Base-by-base conservation (phyloP, 805 yeast genomes). In the Ogataea nitratoaversa region DNA sequence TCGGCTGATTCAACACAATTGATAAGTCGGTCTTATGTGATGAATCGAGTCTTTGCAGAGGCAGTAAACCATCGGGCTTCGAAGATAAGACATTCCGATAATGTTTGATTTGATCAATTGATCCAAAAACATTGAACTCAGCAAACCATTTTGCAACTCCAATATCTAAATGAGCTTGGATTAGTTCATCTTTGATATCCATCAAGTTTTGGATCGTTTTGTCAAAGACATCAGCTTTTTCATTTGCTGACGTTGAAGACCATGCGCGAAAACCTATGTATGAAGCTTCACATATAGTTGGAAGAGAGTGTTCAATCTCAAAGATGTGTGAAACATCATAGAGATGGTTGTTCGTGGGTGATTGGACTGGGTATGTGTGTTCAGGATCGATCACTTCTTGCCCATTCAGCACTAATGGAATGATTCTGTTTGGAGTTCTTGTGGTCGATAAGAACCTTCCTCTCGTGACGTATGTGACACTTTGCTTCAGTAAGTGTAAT, bases 81-180 rank as follows among this genome's bases (percentile, higher is more conserved):
- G 51, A 44, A 9, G 47, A 14, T 14, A 66, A 30, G 2, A 54
- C 48, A 0, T 49, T 37, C 18, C 50, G 46, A 43, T 62, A 63
- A 34, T 66, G 65, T 13, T 57, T 49, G 4, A 67, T 46, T 33
- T 62, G 63, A 4, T 46, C 51, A 14, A 64, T 47, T 5, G 66
- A 44, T 3, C 54, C 62, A 9, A 44, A 46, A 11, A 58, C 57
- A 38, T 66, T 67, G 47, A 66, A 56, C 5, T 50, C 60, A 12
- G 66, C 57, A 53, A 66, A 63, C 69, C 69, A 63, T 4, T 25
- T 24, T 1, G 71, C 62, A 2, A 58, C 43, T 0, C 74, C 73
- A 14, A 63, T 62, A 14, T 62, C 62, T 22, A 32, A n/a, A 36
- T 62, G 67, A 9, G 57, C 53, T 11, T 45, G 30, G 6, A 45